These are phyloP conservation scores for Trichoderma orchidacearum DNA, from an alignment of 495 filamentous ascomycete genomes.

Conservation along the genomic window DNA sequence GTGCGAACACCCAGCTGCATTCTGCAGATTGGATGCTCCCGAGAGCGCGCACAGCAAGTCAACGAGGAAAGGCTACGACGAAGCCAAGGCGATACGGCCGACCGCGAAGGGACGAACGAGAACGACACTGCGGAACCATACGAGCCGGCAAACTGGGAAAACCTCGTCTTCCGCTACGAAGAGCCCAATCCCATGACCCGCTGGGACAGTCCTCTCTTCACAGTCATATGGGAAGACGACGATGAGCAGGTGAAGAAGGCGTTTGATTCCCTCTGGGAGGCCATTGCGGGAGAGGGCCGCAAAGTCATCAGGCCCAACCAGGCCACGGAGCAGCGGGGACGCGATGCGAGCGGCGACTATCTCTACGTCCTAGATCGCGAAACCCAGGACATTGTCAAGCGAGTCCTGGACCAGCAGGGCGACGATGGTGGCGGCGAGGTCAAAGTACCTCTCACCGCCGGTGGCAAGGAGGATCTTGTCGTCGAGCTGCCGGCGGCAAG, in stretches of 20 bases:
- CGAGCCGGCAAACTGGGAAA: conserved; percentile 62
- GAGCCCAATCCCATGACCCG: conserved; percentile 90
- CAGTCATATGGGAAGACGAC: conserved; percentile 67
- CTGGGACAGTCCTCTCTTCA: conserved; percentile 93
- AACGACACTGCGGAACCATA: conserved; percentile 37
- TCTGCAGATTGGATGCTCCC: conserved; percentile 68
- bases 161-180: conserved; percentile 89
- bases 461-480: conserved; percentile 22
- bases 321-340: conserved; percentile 57
- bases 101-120: conserved; percentile 3
- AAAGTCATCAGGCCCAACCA: conserved; percentile 60
- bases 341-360: conserved; percentile 56
- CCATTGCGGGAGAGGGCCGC: conserved; percentile 45
- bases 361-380: conserved; percentile 74
- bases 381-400: conserved; percentile 68
- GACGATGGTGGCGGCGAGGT: conserved; percentile 44
- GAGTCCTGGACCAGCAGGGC: conserved; percentile 60
- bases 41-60: conserved; percentile 50
- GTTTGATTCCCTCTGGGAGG: conserved; percentile 60
- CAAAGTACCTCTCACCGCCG: conserved; percentile 16
- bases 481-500: conserved; percentile 42
- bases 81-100: conserved; percentile 6
- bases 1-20: conserved; percentile 70
- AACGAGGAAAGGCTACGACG: conserved; percentile 33
- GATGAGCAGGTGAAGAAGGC: conserved; percentile 28